Evolutionary conservation across 2,329 filamentous ascomycete genomes (phyloP), one percentile per base, ranked within the genome.

Genomic region (Cladosporium austrohemisphaericum): DNA sequence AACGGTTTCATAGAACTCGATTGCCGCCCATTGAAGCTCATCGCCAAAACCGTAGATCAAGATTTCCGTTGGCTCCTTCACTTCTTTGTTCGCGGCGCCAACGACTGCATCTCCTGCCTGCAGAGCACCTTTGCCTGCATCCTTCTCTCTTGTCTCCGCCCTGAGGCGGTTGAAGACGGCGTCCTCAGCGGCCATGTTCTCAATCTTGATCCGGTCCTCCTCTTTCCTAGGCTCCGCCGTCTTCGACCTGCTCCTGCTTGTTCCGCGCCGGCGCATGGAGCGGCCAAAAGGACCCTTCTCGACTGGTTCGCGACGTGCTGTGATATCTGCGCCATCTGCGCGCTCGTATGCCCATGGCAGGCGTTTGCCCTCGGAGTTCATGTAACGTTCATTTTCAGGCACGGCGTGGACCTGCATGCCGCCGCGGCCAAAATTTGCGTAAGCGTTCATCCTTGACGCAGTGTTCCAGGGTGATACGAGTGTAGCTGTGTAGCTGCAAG

Each of bases 1-100:
- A 33, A 95, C 83, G 52, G 84, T 80, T 72, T 96, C 92, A 71
- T 86, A 97, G 70, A 88, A 88, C 58, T 86, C 83, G 59, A 97
- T 84, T 26, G 90, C 90, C 22, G 91, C 89, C 78, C 93, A 96
- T 63, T 83, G 79, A 6, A 68, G 65, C 4, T 79, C 75, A 77
- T 69, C 84, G 72, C 67, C 81, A 69, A 91, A 96, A 23, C 92
- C 92, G 58, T 91, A 87, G 13, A 97, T 76, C 49, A 95, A 82
- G 55, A 95, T 80, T 69, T 96, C 90, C 31, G 87, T 85, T 2
- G 83, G 80, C 55, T 80, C 77, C 55, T 76, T 65, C 55, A 62
- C 68, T 57, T 65, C 51, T 57, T 63, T 56, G 37, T 71, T 67
- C 31, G 66, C 64, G 10, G 70, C 65, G 14, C 59, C 50, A 32